These are phyloP conservation scores for Epicoccum nigrum DNA, from an alignment of 2,329 filamentous ascomycete genomes.

Conservation along the genomic window DNA sequence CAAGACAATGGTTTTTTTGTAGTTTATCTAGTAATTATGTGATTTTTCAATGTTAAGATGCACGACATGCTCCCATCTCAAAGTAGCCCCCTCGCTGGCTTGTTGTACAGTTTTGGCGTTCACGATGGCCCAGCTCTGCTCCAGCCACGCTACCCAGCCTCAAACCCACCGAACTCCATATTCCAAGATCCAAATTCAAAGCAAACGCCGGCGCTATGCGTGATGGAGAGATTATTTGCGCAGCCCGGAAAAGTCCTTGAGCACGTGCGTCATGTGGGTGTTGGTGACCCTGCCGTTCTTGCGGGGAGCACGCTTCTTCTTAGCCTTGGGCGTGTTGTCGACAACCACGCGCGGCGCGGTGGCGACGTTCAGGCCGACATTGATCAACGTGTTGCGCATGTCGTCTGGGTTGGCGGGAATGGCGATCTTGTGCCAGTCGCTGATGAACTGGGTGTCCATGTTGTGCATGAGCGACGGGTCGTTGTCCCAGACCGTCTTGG, in stretches of 20 bases:
- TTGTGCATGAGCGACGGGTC: conserved; percentile 76
- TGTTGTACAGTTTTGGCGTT: no score
- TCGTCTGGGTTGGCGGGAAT: conserved; percentile 74
- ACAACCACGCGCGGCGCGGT: conserved; percentile 74
- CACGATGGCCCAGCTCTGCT: no score
- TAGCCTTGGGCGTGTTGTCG: conserved; percentile 65
- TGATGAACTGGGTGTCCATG: conserved; percentile 82
- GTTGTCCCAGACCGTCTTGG: conserved; percentile 83
- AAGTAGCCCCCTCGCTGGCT: no score
- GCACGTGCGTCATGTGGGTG: conserved; percentile 80
- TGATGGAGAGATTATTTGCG: conserved; percentile 38
- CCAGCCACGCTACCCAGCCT: no score
- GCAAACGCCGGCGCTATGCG: conserved; percentile 47
- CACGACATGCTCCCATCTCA: no score
- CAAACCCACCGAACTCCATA: not conserved
- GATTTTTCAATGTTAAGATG: no score
- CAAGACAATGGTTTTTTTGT: no score
- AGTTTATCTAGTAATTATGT: no score
- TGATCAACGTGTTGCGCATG: conserved; percentile 76
- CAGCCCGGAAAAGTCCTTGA: conserved; percentile 72
- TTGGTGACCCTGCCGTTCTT: conserved; percentile 83
- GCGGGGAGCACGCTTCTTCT: conserved; percentile 77
- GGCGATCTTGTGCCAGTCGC: conserved; percentile 80
- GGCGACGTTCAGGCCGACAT: conserved; percentile 81
- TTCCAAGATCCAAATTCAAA: no score